Evolutionary conservation across 2,329 filamentous ascomycete genomes (phyloP), one percentile per base, ranked within the genome.

Genomic region (Orbilia blumenaviensis): DNA sequence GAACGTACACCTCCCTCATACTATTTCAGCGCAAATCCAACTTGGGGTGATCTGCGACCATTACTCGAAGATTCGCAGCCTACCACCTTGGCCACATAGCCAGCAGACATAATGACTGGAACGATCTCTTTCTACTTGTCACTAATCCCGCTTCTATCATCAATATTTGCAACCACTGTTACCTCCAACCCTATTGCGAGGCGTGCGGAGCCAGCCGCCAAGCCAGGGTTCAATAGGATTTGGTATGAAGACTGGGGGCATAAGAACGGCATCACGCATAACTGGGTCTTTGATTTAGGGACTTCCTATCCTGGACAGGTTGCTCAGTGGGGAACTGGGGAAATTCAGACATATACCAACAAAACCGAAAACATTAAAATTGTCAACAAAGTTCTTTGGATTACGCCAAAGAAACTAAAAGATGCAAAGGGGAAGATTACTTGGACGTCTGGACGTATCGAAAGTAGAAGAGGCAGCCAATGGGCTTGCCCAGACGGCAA

Each of bases 381-480:
- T 74, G 66, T 78, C 6, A 76, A 81, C n/a, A 80, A 81, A 10
- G 82, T 81, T 5, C 82, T 86, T 5, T 79, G 79, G 34, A 86
- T 85, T 56, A 82, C 81, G 0, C 81, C 81, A 3, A 69, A 80
- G 60, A 80, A 80, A 23, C 34, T 46, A 9, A 74, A 72, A 23
- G 50, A 44, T 21, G 27, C 48, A 4, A 66, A 60, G 12, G 80
- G 79, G 56, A 75, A 79, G 10, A 78, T 77, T 3, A 58, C 54
- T 2, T 86, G 84, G 85, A 85, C 84, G 0, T 86, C 84, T 7
- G 82, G 82, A 0, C 83, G 85, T n/a, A 83, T 86, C 69, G 84
- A 86, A 79, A 83, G 83, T 3, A 64, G 46, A 14, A 72, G 36
- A 16, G 80, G 66, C 42, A 77, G 79, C 25, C 76, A 78, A 78